Evolutionary conservation across 2,329 filamentous ascomycete genomes (phyloP), one percentile per base, ranked within the genome.

Genomic region (Colletotrichum caudatum): DNA sequence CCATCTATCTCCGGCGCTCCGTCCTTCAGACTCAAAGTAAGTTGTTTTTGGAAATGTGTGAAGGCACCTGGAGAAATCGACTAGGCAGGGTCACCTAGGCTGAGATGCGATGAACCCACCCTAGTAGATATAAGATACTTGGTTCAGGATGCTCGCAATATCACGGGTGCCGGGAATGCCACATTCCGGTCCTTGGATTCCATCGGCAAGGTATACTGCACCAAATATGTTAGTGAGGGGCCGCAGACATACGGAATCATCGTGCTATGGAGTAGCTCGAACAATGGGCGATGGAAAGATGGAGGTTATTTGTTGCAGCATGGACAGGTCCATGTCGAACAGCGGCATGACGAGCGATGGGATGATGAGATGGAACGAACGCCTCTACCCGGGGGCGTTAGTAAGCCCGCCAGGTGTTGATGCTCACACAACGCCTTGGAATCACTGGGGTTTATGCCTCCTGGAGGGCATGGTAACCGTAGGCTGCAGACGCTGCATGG

Each of bases 351-450:
- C 18, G 23, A n/a, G 48, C 63, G 58, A 69, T 69, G 69, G 65
- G 69, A 59, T 64, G 69, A 59, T 64, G 54, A 60, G 60, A 64
- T 72, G 69, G 59, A 72, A 72, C 64, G 69, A 72, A 72, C 65
- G 64, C 69, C 54, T 56, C 29, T 29, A 29, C 29, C 29, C 29
- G 29, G 29, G 29, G 29, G 29, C 29, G 29, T 29, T 29, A 29
- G 29, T 29, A 29, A 29, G 29, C 29, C 29, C 29, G 3, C 37
- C 50, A 35, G 33, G 44, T 60, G 69, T 26, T 37, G 60, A 50
- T 72, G 69, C 69, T 72, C 54, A 53, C 69, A 54, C 58, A 69
- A 71, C 58, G 64, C 35, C 50, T 39, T 64, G 59, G 54, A 72
- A 64, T 69, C 46, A 60, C 23, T 33, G 48, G 14, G 65, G 65